Base-by-base conservation (phyloP, 164 flowering plant species). In the Cinnamomum chago region DNA sequence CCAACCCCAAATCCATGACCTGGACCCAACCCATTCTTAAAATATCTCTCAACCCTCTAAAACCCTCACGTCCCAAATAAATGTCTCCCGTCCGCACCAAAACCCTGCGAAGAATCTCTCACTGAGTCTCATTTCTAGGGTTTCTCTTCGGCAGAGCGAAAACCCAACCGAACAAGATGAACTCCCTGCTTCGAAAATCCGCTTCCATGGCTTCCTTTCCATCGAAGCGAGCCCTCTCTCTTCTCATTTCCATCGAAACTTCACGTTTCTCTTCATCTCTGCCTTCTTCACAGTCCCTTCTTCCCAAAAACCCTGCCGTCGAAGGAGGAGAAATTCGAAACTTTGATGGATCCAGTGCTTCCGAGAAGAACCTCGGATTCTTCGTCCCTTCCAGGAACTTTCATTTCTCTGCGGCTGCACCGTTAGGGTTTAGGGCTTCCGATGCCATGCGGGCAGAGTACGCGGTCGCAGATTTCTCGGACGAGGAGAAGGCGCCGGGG, bases 401-500 rank as follows among this genome's bases (percentile, higher is more conserved):
- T 68, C 91, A 86, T 72, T 76, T 69, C 12, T 62, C 70, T 11
- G 67, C 83, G 9, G 65, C 83, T 15, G 76, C 79, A 47, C 80
- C 80, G 4, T 75, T 87, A 77, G 74, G 76, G 47, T 84, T 82
- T 47, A 78, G 81, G 78, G 85, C 88, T 22, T 79, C 81, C 0
- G 23, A 33, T 75, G 62, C 62, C 23, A 47, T 74, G 3, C 81
- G 65, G 70, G 86, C 89, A 1, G 87, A 77, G 72, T 80, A 30
- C 35, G 92, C 93, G 1, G 82, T 81, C 0, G 90, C 66, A 5
- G 91, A 82, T 51, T 81, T 76, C 22, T 78, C 73, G 9, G 91
- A 86, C 17, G 90, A 86, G 67, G 88, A 83, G 51, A 84, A 71
- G 71, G 69, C 40, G 47, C n/a, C 47, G 55, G 73, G 68, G 25